phyloP scores from a whole-genome alignment of 2,329 filamentous ascomycete species.

The Aspergillus sp. region DNA sequence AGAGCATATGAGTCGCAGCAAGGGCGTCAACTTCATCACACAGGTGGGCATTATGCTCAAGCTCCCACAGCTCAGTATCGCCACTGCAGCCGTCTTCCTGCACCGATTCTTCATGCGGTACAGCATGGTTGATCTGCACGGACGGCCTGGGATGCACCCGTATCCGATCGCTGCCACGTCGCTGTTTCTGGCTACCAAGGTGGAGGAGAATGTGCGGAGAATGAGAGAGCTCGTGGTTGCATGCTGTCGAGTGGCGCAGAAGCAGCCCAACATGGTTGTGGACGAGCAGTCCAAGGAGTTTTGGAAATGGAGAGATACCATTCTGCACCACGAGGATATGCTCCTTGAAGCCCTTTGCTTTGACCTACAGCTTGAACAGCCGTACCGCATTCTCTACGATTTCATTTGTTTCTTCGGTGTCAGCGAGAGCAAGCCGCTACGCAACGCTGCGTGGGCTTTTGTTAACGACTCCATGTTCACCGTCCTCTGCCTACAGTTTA shows the following conservation, averaged over 20 bases:
- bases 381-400: constrained; percentile 78
- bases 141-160: constrained; percentile 71
- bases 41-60: constrained; percentile 91
- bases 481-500: constrained; percentile 74
- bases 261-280: constrained; percentile 82
- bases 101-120: constrained; percentile 93
- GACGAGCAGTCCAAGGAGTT: constrained; percentile 98
- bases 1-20: constrained; percentile 75
- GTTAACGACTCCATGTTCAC: constrained; percentile 87
- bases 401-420: constrained; percentile 69
- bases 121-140: constrained; percentile 70
- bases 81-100: constrained; percentile 89
- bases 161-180: constrained; percentile 90
- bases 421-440: constrained; percentile 73
- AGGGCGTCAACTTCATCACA: constrained; percentile 94
- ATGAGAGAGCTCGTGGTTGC: constrained; percentile 92
- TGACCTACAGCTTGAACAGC: constrained; percentile 84
- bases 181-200: constrained; percentile 92
- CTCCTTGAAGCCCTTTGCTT: constrained; percentile 91
- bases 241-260: constrained; percentile 90
- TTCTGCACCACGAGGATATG: constrained; percentile 85
- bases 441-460: constrained; percentile 89
- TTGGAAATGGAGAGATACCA: constrained; percentile 95
- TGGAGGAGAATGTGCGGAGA: constrained; percentile 93
- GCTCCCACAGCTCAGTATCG: constrained; percentile 84